These are phyloP conservation scores for Fusarium buharicum DNA, from an alignment of 2,329 filamentous ascomycete genomes.

Conservation along the genomic window DNA sequence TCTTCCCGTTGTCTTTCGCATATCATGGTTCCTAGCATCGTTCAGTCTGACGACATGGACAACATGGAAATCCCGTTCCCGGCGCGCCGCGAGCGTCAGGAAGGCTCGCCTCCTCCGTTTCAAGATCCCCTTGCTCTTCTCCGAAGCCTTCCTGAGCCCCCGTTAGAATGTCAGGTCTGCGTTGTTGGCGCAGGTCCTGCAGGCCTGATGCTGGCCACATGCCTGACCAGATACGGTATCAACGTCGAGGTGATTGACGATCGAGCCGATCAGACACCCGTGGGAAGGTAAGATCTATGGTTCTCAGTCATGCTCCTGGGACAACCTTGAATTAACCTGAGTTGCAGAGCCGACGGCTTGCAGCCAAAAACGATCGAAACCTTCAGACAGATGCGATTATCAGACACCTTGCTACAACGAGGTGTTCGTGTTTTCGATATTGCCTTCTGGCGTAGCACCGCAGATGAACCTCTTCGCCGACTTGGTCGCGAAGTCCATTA, in stretches of 20 bases:
- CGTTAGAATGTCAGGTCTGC: slow-evolving; percentile 59
- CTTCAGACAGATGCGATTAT: slow-evolving; percentile 76
- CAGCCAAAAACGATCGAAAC: slow-evolving; percentile 85
- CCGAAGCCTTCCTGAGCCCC: slow-evolving; percentile 60
- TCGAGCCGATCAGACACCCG: slow-evolving; percentile 72
- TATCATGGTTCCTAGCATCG: slow-evolving; percentile 49
- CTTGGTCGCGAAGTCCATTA: slow-evolving; percentile 76
- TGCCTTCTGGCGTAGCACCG: slow-evolving; percentile 72
- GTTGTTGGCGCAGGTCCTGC: slow-evolving; percentile 67
- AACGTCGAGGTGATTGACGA: slow-evolving; percentile 75
- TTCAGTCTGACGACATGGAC: slow-evolving; percentile 47
- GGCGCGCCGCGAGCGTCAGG: slow-evolving; percentile 43
- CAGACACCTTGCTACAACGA: slow-evolving; percentile 72
- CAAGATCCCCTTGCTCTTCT: slow-evolving; percentile 61
- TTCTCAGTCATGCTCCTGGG: neutral
- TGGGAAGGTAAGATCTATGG: slow-evolving; percentile 60
- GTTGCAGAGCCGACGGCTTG: slow-evolving; percentile 71
- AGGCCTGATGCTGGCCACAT: slow-evolving; percentile 65
- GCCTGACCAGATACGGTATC: slow-evolving; percentile 72
- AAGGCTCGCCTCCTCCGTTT: slow-evolving; percentile 49
- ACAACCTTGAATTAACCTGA: slow-evolving; percentile 31
- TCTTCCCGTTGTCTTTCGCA: slow-evolving; percentile 13
- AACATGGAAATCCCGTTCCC: slow-evolving; percentile 42
- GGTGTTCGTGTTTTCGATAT: slow-evolving; percentile 80
- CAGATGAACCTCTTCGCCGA: slow-evolving; percentile 64